Percentiles rank a stretch among this genome's conserved stretches.
Conservation (phyloP, 2,329 filamentous ascomycete species). For the Pseudogymnoascus sp. region DNA sequence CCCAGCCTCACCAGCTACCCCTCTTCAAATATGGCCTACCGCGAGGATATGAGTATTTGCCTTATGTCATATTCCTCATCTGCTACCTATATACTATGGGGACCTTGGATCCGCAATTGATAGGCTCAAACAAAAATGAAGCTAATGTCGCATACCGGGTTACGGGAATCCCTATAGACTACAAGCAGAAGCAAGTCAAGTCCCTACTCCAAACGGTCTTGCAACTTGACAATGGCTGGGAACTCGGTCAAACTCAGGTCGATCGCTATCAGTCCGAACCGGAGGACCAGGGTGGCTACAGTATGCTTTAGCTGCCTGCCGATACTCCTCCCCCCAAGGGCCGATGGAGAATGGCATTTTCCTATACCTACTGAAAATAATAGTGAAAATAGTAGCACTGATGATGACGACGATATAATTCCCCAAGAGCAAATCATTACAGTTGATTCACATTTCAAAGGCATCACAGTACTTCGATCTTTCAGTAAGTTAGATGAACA, state of each 20-base stretch:
- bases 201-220: background rate
- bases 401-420: background rate
- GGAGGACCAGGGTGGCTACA: background rate
- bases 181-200: conserved; percentile 6
- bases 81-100: background rate
- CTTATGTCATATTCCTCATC: background rate
- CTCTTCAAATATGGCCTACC: background rate
- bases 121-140: background rate
- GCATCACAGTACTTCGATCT: background rate
- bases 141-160: background rate
- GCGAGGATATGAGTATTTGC: background rate
- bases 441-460: conserved; percentile 1
- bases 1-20: background rate
- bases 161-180: background rate
- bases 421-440: background rate
- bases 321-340: background rate
- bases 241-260: background rate
- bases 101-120: background rate
- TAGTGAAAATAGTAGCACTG: background rate
- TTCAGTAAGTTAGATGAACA: background rate
- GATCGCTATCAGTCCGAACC: background rate
- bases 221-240: conserved; percentile 3
- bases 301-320: background rate
- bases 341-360: background rate
- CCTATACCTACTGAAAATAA: background rate